These are phyloP conservation scores for Fusarium sp. DNA, from an alignment of 2,329 filamentous ascomycete species.

Conservation along the genomic window DNA sequence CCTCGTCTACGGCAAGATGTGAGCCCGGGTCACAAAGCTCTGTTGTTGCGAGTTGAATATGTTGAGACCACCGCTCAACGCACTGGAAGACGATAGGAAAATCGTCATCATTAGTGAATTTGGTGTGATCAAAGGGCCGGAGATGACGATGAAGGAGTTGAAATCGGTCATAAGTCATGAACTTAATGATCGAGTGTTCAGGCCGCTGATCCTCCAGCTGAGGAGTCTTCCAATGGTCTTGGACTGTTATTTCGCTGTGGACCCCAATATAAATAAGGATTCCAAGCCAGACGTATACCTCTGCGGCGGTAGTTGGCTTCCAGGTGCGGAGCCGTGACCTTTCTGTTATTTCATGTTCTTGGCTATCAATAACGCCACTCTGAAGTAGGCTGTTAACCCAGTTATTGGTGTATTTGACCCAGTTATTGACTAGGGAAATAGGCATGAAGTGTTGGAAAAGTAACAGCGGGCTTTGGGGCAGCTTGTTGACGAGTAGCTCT, in stretches of 20 bases:
- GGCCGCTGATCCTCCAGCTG: background rate
- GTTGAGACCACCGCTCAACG: too few species aligned
- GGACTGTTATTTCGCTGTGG: background rate
- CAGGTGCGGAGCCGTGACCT: background rate
- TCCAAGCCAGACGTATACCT: conserved; percentile 6
- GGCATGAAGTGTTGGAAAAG: too few species aligned
- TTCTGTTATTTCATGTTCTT: too few species aligned
- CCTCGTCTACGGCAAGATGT: too few species aligned
- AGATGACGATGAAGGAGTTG: background rate
- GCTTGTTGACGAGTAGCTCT: too few species aligned
- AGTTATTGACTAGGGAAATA: too few species aligned
- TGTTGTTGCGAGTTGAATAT: too few species aligned
- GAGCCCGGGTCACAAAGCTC: too few species aligned
- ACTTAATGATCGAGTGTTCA: conserved; percentile 1
- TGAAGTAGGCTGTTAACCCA: background rate
- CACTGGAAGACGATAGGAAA: too few species aligned
- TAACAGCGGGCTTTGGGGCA: too few species aligned
- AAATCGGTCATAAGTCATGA: background rate
- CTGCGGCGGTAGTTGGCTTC: background rate
- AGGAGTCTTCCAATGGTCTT: background rate
- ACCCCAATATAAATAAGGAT: conserved; percentile 19
- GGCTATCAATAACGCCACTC: background rate
- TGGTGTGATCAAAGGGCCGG: background rate
- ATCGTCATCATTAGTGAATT: too few species aligned
- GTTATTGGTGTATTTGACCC: background rate